These are phyloP conservation scores for Gossypium schwendimanii DNA, from an alignment of 441 rosid species.

Conservation along the genomic window DNA sequence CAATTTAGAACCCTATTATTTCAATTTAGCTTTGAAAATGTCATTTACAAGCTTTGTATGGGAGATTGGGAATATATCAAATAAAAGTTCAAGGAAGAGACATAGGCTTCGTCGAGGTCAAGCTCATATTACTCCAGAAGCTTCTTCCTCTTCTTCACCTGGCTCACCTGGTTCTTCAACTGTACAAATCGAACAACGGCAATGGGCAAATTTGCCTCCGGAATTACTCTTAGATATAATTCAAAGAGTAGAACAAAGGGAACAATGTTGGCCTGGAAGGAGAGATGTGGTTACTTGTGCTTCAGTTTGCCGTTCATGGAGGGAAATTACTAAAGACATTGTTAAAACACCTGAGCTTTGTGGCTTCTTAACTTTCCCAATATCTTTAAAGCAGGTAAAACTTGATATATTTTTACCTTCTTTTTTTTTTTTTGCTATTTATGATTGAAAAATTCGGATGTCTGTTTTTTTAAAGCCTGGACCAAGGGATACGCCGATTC, in stretches of 20 bases:
- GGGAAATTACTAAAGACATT: conserved; percentile 53
- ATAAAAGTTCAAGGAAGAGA: conserved; percentile 22
- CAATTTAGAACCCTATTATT: neutral
- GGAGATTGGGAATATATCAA: conserved; percentile 31
- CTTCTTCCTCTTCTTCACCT: conserved; percentile 10
- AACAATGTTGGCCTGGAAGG: conserved; percentile 65
- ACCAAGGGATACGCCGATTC: conserved; percentile 73
- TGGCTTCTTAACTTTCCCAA: conserved; percentile 65
- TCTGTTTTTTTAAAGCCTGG: conserved; percentile 50
- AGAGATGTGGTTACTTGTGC: conserved; percentile 83
- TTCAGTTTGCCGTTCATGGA: conserved; percentile 78
- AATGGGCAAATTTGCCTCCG: conserved; percentile 75
- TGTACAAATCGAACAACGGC: conserved; percentile 28
- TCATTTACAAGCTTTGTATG: conserved; percentile 45
- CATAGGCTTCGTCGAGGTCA: conserved; percentile 35
- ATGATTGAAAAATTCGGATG: neutral
- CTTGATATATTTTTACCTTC: neutral
- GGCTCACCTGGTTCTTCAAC: neutral
- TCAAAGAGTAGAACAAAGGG: conserved; percentile 45
- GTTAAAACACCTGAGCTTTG: conserved; percentile 64
- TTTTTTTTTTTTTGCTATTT: neutral
- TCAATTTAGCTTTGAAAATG: conserved; percentile 26
- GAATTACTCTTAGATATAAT: conserved; percentile 73
- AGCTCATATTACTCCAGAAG: conserved; percentile 68
- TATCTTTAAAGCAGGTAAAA: conserved; percentile 74